phyloP scores from a whole-genome alignment of 352 stramenopile genomes.

The Phytophthora kernoviae region DNA sequence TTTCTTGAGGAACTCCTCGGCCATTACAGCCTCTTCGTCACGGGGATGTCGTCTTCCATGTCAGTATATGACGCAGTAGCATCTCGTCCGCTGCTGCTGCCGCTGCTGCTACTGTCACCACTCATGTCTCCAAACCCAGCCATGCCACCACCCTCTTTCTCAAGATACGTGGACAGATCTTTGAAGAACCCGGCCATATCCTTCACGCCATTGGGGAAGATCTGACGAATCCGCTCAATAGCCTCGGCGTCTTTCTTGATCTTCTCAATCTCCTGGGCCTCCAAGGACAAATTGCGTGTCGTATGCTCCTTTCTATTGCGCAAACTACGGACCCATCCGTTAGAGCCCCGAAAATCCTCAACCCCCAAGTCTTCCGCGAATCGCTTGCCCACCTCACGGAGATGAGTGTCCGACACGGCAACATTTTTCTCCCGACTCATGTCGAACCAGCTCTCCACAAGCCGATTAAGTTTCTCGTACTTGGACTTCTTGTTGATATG shows the following conservation, averaged over 20 bases:
- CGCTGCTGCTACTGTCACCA: slow-evolving; percentile 23
- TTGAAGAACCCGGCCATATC: slow-evolving; percentile 80
- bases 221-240: slow-evolving; percentile 68
- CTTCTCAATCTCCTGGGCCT: slow-evolving; percentile 61
- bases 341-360: slow-evolving; percentile 76
- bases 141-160: slow-evolving; percentile 53
- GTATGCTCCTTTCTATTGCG: slow-evolving; percentile 80
- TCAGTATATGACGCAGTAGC: slow-evolving; percentile 39
- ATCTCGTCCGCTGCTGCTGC: slow-evolving; percentile 19
- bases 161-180: slow-evolving; percentile 71
- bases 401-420: slow-evolving; percentile 70
- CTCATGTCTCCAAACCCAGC: slow-evolving; percentile 20
- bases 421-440: slow-evolving; percentile 77
- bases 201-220: slow-evolving; percentile 77
- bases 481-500: slow-evolving; percentile 91
- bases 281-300: slow-evolving; percentile 53
- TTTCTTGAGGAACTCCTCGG: slow-evolving; percentile 72
- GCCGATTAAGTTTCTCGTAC: slow-evolving; percentile 81
- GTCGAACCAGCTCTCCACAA: slow-evolving; percentile 88
- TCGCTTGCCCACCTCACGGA: slow-evolving; percentile 74
- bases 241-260: slow-evolving; percentile 76
- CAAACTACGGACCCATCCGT: slow-evolving; percentile 81
- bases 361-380: slow-evolving; percentile 79
- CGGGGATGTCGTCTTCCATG: slow-evolving; percentile 31
- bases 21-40: slow-evolving; percentile 42